Evolutionary conservation across 148 eudicot species (phyloP), one percentile per base, ranked within the genome.

Genomic region (Gaultheria prostrata): DNA sequence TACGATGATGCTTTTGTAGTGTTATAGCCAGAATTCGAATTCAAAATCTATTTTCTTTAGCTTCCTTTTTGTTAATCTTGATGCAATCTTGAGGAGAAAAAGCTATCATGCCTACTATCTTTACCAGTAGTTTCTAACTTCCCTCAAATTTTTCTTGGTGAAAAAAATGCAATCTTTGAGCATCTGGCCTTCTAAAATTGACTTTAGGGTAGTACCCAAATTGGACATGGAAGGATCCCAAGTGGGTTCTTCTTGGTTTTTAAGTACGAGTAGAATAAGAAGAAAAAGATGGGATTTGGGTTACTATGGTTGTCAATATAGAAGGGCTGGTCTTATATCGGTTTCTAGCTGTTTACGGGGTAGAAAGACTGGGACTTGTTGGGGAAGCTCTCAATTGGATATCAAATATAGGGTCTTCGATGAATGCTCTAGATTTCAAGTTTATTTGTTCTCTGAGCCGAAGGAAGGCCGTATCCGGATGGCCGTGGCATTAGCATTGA

Each of bases 131-230:
- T 45, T 84, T 77, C 46, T 82, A 35, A 49, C 71, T 80, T 74
- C 14, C 10, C 8, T 74, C 18, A 15, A 56, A 61, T 49, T 69
- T 81, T 12, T 59, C 24, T 39, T 24, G 43, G 70, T 39, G 82
- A 85, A 86, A 87, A 93, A 87, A 87, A 94, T 95, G 98, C 97
- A 93, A 91, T 77, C 93, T 86, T 73, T 91, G 75, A 85, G 89
- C 87, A 84, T 89, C 80, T 92, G 89, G 87, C 87, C 95, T 72
- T 89, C 87, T 39, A 87, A 85, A 73, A 86, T 87, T 81, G 94
- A 87, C 28, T 86, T 85, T 77, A 89, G 86, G 82, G 81, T 87
- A 56, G 28, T 84, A 14, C 88, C 94, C 83, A 88, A 84, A 20
- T 80, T 88, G 83, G 93, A 86, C 48, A 79, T 85, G 59, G 90